Evolutionary conservation across 2,329 filamentous ascomycete species (phyloP).

Genomic region (Colletotrichum sidae): DNA sequence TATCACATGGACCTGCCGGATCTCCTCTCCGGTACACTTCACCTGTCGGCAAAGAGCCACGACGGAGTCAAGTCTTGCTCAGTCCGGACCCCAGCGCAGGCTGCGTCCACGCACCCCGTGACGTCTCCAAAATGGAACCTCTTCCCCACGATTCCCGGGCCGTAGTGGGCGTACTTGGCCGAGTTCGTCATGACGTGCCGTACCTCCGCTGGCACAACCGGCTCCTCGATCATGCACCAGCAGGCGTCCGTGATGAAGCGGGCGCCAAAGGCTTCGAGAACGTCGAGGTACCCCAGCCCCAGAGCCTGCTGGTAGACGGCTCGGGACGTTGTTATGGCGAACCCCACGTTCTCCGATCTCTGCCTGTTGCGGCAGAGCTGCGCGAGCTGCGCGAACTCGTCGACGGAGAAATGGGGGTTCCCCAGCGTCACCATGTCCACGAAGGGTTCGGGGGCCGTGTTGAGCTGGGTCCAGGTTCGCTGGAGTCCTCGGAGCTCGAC

Average conservation of each 20-base stretch:
- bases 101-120: slow-evolving; percentile 40
- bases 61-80: too few relatives aligned
- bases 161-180: slow-evolving; percentile 59
- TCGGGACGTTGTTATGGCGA: slow-evolving; percentile 36
- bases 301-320: neutral
- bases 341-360: slow-evolving; percentile 39
- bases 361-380: slow-evolving; percentile 42
- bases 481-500: neutral
- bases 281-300: slow-evolving; percentile 44
- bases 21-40: too few relatives aligned
- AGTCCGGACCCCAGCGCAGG: neutral
- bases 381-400: slow-evolving; percentile 48
- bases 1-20: too few relatives aligned
- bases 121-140: slow-evolving; percentile 43
- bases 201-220: slow-evolving; percentile 45
- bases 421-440: slow-evolving; percentile 55
- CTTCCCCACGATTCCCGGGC: slow-evolving; percentile 41
- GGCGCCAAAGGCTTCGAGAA: slow-evolving; percentile 51
- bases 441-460: neutral
- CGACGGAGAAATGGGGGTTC: slow-evolving; percentile 56
- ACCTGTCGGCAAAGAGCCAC: too few relatives aligned
- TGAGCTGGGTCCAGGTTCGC: slow-evolving; percentile 1
- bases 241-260: slow-evolving; percentile 57
- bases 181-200: slow-evolving; percentile 57
- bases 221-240: slow-evolving; percentile 59